These are phyloP conservation scores for Didymella glomerata DNA, from an alignment of 2,329 filamentous ascomycete species.

Conservation along the genomic window DNA sequence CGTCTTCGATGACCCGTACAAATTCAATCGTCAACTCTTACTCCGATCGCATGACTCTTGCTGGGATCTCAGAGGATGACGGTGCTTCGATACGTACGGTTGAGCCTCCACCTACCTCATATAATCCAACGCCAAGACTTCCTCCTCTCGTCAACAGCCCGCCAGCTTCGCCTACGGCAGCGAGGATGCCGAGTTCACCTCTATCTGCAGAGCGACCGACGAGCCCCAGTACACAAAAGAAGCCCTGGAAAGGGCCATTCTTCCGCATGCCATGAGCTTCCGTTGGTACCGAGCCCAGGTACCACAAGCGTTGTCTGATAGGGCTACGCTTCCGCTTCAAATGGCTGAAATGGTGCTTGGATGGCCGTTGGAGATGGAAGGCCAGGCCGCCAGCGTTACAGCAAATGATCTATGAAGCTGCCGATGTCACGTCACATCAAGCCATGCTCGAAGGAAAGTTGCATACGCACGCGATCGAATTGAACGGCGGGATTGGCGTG, in stretches of 20 bases:
- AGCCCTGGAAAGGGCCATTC: constrained; percentile 46
- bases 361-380: not conserved
- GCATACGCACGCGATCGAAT: not conserved
- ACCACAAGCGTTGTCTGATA: not conserved
- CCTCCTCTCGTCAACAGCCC: constrained; percentile 26
- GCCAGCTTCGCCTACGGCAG: constrained; percentile 24
- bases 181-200: constrained; percentile 25
- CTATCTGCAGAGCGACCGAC: constrained; percentile 7
- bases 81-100: constrained; percentile 40
- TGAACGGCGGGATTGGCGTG: constrained; percentile 5
- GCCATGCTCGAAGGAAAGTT: constrained; percentile 3
- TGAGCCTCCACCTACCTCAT: constrained; percentile 29
- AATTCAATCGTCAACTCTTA: constrained; percentile 47
- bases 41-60: constrained; percentile 40
- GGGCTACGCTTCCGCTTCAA: not conserved
- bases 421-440: constrained; percentile 11
- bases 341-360: no score
- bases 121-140: constrained; percentile 28
- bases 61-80: constrained; percentile 45
- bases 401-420: not conserved
- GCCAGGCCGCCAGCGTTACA: constrained; percentile 4
- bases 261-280: constrained; percentile 40
- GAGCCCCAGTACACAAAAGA: constrained; percentile 22
- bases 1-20: constrained; percentile 32
- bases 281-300: not conserved